phyloP scores from a whole-genome alignment of 2,329 filamentous ascomycete genomes.

The Parastagonospora avenae region DNA sequence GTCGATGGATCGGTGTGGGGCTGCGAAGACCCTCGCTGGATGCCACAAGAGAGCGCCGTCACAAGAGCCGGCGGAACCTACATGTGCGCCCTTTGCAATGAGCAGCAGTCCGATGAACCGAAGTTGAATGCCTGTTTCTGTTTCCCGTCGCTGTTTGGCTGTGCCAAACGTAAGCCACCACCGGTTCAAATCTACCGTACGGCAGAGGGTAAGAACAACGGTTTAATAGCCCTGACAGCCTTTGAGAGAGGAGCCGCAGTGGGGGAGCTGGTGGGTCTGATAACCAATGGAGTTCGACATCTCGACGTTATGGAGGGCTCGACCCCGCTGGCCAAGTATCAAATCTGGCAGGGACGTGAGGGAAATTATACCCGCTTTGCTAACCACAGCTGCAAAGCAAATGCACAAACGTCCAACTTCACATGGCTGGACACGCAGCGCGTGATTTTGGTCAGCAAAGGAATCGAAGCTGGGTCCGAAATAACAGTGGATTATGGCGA shows the following conservation, averaged over 20 bases:
- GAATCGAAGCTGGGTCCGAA: constrained; percentile 59
- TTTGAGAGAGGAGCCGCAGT: constrained; percentile 60
- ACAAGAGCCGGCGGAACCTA: constrained; percentile 37
- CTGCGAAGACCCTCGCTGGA: constrained; percentile 56
- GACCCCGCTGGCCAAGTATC: constrained; percentile 60
- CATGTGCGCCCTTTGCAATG: constrained; percentile 53
- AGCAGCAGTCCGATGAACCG: constrained; percentile 58
- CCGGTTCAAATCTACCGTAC: constrained; percentile 62
- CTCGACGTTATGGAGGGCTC: constrained; percentile 61
- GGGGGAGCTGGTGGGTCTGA: constrained; percentile 61
- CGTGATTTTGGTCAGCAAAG: constrained; percentile 61
- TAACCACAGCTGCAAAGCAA: constrained; percentile 64
- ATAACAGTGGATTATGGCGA: constrained; percentile 65
- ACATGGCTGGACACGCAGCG: constrained; percentile 62
- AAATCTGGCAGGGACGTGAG: constrained; percentile 63
- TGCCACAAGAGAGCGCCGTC: constrained; percentile 33
- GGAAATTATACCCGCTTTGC: constrained; percentile 65
- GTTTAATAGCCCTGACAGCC: constrained; percentile 52
- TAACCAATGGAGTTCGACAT: constrained; percentile 59
- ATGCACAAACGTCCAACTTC: constrained; percentile 63
- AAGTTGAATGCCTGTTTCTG: constrained; percentile 58
- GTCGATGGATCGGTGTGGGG: constrained; percentile 58
- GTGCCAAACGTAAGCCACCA: constrained; percentile 44
- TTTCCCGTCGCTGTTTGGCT: constrained; percentile 60
- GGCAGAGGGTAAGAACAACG: constrained; percentile 60